Evolutionary conservation across 306 rosid genomes (phyloP), one percentile per base, ranked within the genome.

Genomic region (Acmispon strigosus): DNA sequence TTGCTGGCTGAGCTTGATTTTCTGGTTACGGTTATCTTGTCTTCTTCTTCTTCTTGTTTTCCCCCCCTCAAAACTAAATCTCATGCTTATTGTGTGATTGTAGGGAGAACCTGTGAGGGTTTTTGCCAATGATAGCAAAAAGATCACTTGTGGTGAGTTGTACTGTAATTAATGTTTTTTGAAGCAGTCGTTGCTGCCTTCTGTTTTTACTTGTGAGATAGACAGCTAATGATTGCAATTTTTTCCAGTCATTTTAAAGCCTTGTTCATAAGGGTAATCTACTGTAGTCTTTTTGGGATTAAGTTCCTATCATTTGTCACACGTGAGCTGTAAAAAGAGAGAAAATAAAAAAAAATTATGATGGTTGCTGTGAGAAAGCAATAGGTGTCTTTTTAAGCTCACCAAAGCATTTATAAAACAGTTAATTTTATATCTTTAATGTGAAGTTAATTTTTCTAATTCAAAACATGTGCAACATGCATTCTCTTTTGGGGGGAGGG

Each of bases 91-190:
- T 69, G 53, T 83, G 61, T 76, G 47, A 70, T 71, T 82, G 76
- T 82, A 93, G 98, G 98, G 98, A 59, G 98, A 90, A 80, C 96
- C 90, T 81, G 97, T 87, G 67, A 91, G 77, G 77, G 96, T 93
- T 75, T 90, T 87, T 75, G 92, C 96, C 18, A 93, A 93, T 76
- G 94, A 84, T 27, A 78, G 62, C 74, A 82, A 74, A 81, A 93
- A 89, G 85, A 90, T 93, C 36, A 59, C 74, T 70, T 90, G 92
- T 78, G 98, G 98, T 93, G 74, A 81, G 97, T 84, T 69, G 22
- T 74, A 19, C 59, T 27, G 13, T 18, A 59, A 44, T 74, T 51
- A 37, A 55, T 62, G 22, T 34, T 63, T 60, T 57, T 8, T 34
- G 43, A 48, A 12, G 14, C 8, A 10, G 19, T 16, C 34, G 32